phyloP scores from a whole-genome alignment of 1,139 yeast species.

The Scheffersomyces stambukii region DNA sequence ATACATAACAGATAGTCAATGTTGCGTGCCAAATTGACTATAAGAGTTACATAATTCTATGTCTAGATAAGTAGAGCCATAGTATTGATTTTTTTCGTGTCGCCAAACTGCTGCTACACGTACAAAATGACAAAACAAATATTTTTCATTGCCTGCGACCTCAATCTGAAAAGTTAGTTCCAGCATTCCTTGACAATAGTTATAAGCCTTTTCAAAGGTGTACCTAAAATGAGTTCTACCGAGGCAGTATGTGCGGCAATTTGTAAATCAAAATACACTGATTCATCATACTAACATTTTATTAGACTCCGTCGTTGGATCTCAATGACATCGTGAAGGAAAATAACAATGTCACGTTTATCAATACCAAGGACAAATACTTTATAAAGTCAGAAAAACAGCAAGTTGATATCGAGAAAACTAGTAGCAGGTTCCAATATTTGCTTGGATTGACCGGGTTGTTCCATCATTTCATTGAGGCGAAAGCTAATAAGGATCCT shows the following conservation, averaged over 20 bases:
- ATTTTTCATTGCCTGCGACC: too few species aligned
- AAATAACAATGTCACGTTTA: conserved; percentile 11
- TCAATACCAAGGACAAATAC: conserved; percentile 24
- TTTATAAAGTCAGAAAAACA: conserved; percentile 48
- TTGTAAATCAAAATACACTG: not conserved
- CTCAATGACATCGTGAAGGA: conserved; percentile 13
- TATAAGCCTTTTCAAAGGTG: too few species aligned
- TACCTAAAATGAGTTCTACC: conserved; percentile 8
- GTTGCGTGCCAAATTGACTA: too few species aligned
- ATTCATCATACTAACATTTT: not conserved
- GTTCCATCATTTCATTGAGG: conserved; percentile 64
- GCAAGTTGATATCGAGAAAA: conserved; percentile 47
- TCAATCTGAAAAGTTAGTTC: too few species aligned
- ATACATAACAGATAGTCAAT: too few species aligned
- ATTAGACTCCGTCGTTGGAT: conserved; percentile 16
- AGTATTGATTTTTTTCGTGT: too few species aligned
- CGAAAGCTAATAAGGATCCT: conserved; percentile 62
- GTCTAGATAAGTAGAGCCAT: too few species aligned
- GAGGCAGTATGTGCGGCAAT: conserved; percentile 8
- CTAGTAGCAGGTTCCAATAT: conserved; percentile 61
- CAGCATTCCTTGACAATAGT: too few species aligned
- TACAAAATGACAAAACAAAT: too few species aligned
- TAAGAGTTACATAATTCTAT: too few species aligned
- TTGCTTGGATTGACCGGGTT: conserved; percentile 62
- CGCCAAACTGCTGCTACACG: too few species aligned